Percentiles rank a stretch among this genome's conserved stretches.
phyloP scores from a whole-genome alignment of 768 basidiomycete genomes.

The Strobilomyces echinocephalus region DNA sequence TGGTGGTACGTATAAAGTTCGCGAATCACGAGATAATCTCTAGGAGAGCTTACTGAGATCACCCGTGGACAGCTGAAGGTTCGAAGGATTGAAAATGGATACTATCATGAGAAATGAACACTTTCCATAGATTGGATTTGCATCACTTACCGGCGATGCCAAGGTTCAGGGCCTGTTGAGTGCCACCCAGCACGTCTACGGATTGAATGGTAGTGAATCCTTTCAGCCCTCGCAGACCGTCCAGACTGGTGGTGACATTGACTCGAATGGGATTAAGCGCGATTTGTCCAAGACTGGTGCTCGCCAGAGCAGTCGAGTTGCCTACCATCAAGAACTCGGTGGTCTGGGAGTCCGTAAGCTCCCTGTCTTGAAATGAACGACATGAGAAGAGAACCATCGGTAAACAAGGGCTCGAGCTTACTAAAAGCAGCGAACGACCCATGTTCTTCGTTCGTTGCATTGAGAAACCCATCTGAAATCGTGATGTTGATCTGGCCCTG shows the following conservation, averaged over 20 bases:
- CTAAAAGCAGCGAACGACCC: constrained; percentile 55
- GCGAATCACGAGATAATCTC: not conserved
- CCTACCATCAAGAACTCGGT: constrained; percentile 57
- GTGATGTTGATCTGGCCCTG: constrained; percentile 61
- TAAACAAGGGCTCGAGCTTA: constrained; percentile 27
- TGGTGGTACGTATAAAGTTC: constrained; percentile 18
- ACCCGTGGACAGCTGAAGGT: constrained; percentile 55
- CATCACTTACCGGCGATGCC: constrained; percentile 47
- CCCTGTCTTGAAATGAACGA: constrained; percentile 38
- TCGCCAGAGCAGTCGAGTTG: constrained; percentile 55
- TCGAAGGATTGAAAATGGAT: constrained; percentile 64
- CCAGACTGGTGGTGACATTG: constrained; percentile 57
- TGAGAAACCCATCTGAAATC: constrained; percentile 50
- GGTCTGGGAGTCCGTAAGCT: constrained; percentile 47
- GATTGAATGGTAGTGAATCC: constrained; percentile 48
- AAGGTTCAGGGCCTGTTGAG: constrained; percentile 52
- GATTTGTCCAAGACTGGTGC: constrained; percentile 58
- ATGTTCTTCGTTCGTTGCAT: constrained; percentile 44
- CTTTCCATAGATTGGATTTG: not conserved
- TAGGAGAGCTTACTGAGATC: constrained; percentile 49
- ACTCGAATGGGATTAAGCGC: constrained; percentile 70
- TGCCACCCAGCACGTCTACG: constrained; percentile 67
- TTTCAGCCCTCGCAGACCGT: constrained; percentile 58
- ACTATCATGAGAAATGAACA: constrained; percentile 32
- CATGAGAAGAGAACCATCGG: not conserved